These are phyloP conservation scores for Exophiala sp. DNA, from an alignment of 2,329 filamentous ascomycete species.

Conservation along the genomic window DNA sequence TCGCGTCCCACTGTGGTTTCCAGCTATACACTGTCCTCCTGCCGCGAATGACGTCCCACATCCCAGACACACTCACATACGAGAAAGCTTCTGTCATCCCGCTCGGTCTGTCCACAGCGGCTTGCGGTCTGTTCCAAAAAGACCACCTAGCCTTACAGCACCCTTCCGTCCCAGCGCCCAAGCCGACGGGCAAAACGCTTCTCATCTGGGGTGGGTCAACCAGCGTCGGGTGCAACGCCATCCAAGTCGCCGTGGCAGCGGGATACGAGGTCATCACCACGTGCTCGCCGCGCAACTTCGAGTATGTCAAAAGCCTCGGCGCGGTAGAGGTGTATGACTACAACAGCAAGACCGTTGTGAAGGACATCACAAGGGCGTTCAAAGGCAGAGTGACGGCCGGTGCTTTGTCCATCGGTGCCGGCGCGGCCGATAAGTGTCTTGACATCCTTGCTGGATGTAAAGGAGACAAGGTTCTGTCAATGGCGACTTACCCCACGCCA, in stretches of 20 bases:
- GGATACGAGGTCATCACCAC: conserved; percentile 39
- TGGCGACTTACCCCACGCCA: conserved; percentile 15
- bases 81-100: conserved; percentile 37
- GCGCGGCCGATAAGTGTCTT: conserved; percentile 24
- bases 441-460: conserved; percentile 22
- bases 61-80: conserved; percentile 34
- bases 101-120: conserved; percentile 34
- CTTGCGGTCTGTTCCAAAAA: conserved; percentile 32
- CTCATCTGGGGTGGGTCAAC: conserved; percentile 45
- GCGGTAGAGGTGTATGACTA: conserved; percentile 41
- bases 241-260: conserved; percentile 39
- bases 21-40: conserved; percentile 30
- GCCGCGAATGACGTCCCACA: conserved; percentile 22
- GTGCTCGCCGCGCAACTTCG: conserved; percentile 31
- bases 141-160: conserved; percentile 27
- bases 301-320: conserved; percentile 31
- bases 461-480: conserved; percentile 24
- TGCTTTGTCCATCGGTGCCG: conserved; percentile 19
- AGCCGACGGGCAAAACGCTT: conserved; percentile 4
- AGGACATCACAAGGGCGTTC: conserved; percentile 32
- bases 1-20: conserved; percentile 39
- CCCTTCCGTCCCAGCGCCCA: conserved; percentile 12
- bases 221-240: conserved; percentile 41
- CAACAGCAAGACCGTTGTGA: conserved; percentile 31
- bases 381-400: conserved; percentile 24